Percentiles rank a stretch among this genome's conserved stretches.
phyloP scores from a whole-genome alignment of 257 asterid species.

The Prunella vulgaris region DNA sequence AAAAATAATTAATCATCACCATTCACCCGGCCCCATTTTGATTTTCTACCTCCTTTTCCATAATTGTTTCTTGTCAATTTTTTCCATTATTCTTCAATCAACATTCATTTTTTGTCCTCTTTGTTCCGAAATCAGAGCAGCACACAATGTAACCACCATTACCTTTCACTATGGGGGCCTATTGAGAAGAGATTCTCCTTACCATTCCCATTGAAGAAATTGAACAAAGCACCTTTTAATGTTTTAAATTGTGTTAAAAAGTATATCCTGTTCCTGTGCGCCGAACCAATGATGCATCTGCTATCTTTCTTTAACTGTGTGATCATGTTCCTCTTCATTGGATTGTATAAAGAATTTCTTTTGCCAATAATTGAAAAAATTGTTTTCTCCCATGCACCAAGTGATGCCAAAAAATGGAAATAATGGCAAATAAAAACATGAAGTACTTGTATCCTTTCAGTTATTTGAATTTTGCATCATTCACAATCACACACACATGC shows the following conservation, averaged over 20 bases:
- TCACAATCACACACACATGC: not conserved
- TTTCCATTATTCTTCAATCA: not conserved
- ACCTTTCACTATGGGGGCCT: too few relatives aligned
- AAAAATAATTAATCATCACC: not conserved
- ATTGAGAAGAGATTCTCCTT: not conserved
- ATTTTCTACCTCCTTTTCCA: not conserved
- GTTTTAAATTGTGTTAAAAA: not conserved
- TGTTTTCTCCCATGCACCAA: not conserved
- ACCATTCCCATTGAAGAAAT: not conserved
- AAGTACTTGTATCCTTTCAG: not conserved
- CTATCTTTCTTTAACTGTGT: not conserved
- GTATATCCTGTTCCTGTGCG: not conserved
- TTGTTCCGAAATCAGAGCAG: not conserved
- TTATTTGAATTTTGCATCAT: not conserved
- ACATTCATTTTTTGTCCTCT: not conserved
- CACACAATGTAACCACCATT: not conserved
- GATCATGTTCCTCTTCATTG: not conserved
- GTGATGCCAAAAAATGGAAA: not conserved
- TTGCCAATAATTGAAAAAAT: not conserved
- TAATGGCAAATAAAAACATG: not conserved
- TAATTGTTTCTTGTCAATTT: too few relatives aligned
- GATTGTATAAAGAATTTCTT: not conserved
- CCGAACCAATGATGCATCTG: not conserved
- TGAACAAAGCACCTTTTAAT: not conserved
- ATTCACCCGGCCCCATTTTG: too few relatives aligned